Percentiles rank a stretch among this genome's conserved stretches.
Conservation (phyloP, 805 yeast species). For the Isabelozyma heimii region DNA sequence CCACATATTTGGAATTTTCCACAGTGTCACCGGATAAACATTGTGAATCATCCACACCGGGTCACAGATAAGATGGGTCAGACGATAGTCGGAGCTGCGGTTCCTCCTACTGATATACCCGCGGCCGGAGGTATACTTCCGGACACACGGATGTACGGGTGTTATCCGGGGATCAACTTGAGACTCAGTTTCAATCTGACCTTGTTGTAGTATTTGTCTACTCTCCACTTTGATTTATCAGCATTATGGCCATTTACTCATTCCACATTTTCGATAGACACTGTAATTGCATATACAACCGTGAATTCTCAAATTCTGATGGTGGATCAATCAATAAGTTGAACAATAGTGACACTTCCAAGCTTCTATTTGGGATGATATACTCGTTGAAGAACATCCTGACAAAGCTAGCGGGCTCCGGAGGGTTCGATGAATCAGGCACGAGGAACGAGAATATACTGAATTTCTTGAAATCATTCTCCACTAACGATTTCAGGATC, state of each 20-base stretch:
- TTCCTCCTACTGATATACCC: background rate
- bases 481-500: constrained; percentile 75
- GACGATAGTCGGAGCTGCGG: background rate
- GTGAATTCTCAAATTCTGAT: constrained; percentile 47
- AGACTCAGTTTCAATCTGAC: too few species aligned
- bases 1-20: background rate
- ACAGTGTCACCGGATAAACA: background rate
- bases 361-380: constrained; percentile 81
- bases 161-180: background rate
- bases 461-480: constrained; percentile 48
- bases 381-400: constrained; percentile 78
- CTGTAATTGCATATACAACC: constrained; percentile 78
- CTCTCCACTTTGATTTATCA: background rate
- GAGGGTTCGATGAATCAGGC: constrained; percentile 16
- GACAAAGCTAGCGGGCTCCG: constrained; percentile 39
- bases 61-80: background rate
- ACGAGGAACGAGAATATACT: constrained; percentile 1
- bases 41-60: background rate
- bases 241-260: constrained; percentile 66
- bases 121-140: background rate
- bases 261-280: constrained; percentile 92
- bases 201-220: too few species aligned
- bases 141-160: background rate
- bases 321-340: constrained; percentile 42
- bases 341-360: constrained; percentile 67